phyloP scores from a whole-genome alignment of 1,284 basidiomycete genomes.

The Phenoliferia sp. region DNA sequence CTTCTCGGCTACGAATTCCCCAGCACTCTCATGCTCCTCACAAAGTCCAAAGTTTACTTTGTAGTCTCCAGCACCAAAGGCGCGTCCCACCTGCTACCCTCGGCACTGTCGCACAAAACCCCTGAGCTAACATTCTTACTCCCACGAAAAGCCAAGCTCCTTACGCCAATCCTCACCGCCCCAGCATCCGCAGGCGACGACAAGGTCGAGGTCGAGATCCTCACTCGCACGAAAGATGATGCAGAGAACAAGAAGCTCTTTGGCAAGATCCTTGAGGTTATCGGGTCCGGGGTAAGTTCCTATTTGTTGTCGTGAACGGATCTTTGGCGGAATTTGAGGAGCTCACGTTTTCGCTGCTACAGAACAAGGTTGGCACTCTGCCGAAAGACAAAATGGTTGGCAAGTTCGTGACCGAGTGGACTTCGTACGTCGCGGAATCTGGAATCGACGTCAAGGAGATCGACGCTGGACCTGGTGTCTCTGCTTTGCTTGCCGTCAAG shows the following conservation, averaged over 20 bases:
- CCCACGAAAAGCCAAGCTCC: constrained; percentile 31
- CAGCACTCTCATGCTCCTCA: constrained; percentile 78
- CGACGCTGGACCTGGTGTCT: constrained; percentile 72
- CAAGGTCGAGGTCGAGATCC: constrained; percentile 39
- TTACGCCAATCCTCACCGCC: constrained; percentile 28
- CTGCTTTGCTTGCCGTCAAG: constrained; percentile 76
- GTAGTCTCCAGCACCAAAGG: constrained; percentile 88
- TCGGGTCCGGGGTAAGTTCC: constrained; percentile 25
- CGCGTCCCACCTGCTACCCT: constrained; percentile 40
- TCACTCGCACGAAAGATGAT: constrained; percentile 43
- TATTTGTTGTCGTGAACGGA: background rate
- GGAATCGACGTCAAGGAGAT: constrained; percentile 55
- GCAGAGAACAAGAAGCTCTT: constrained; percentile 42
- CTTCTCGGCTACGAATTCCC: constrained; percentile 95
- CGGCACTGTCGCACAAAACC: background rate
- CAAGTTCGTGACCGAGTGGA: constrained; percentile 76
- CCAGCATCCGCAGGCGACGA: constrained; percentile 9
- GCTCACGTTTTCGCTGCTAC: background rate
- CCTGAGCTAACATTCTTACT: background rate
- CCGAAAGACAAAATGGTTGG: constrained; percentile 72
- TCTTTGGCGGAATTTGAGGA: background rate
- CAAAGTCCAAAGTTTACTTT: constrained; percentile 63
- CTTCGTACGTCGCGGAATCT: constrained; percentile 42
- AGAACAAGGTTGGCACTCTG: constrained; percentile 61
- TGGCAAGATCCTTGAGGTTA: constrained; percentile 35